Evolutionary conservation across 2,329 filamentous ascomycete genomes (phyloP).

Genomic region (Diaporthe vaccinii): DNA sequence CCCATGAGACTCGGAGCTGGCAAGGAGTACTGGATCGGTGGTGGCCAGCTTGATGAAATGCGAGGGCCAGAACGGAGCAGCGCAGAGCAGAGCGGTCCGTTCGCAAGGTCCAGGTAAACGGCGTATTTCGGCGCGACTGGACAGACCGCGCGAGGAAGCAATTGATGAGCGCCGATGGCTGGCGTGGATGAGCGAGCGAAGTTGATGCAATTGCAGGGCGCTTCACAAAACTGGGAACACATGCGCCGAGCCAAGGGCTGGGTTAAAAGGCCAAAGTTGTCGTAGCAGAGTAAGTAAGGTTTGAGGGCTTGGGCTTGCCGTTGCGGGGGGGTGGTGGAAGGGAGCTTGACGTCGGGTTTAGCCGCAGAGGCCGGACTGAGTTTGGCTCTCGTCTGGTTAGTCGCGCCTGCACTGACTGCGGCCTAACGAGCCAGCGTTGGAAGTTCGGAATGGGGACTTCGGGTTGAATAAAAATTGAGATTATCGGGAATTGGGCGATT

Average conservation of each 20-base stretch:
- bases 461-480: not conserved
- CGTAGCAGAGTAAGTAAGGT: conserved; percentile 17
- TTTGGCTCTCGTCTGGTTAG: conserved; percentile 32
- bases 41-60: conserved; percentile 6
- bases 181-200: conserved; percentile 20
- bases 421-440: conserved; percentile 31
- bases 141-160: conserved; percentile 24
- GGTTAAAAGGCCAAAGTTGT: conserved; percentile 18
- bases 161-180: conserved; percentile 16
- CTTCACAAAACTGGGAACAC: conserved; percentile 30
- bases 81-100: conserved; percentile 8
- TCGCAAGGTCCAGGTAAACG: conserved; percentile 21
- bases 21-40: not conserved
- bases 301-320: conserved; percentile 27
- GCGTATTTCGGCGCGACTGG: conserved; percentile 23
- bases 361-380: conserved; percentile 37
- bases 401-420: conserved; percentile 35
- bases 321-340: conserved; percentile 23
- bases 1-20: conserved; percentile 35
- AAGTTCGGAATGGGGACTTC: conserved; percentile 9
- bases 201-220: conserved; percentile 27
- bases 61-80: conserved; percentile 10
- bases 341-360: conserved; percentile 37
- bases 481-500: conserved; percentile 11
- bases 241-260: conserved; percentile 35